A percentile compares a stretch with the other conserved stretches of the same genome.
Evolutionary conservation across 495 filamentous ascomycete genomes (phyloP).

Genomic region (Penicillium mononematosum): DNA sequence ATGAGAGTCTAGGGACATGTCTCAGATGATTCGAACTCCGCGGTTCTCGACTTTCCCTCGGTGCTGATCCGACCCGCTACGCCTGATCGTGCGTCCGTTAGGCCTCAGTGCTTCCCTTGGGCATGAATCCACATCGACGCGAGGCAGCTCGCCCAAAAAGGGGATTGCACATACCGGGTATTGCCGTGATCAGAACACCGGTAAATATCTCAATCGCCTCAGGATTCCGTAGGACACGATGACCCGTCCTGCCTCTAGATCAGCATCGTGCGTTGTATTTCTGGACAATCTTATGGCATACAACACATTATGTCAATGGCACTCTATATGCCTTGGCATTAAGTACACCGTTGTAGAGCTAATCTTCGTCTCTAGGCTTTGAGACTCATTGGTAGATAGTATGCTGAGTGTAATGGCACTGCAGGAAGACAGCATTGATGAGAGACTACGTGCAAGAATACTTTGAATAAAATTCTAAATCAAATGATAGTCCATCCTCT

Average conservation of each 20-base stretch:
- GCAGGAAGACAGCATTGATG: background rate
- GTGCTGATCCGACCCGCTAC: conserved; percentile 23
- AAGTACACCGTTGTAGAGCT: background rate
- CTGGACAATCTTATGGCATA: background rate
- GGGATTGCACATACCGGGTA: conserved; percentile 12
- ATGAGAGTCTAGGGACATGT: conserved; percentile 68
- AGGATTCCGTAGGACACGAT: background rate
- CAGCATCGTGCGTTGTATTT: background rate
- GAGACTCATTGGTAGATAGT: background rate
- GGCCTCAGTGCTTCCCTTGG: conserved; percentile 28
- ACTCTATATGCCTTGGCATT: background rate
- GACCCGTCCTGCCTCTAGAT: conserved; percentile 1
- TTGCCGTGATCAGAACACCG: conserved; percentile 4
- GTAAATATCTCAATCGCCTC: background rate
- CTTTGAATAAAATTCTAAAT: background rate
- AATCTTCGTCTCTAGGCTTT: background rate
- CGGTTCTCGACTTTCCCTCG: conserved; percentile 8
- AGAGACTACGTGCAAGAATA: background rate
- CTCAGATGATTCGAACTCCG: conserved; percentile 48
- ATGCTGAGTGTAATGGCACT: background rate
- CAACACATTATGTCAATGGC: background rate
- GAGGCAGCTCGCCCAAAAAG: conserved; percentile 20
- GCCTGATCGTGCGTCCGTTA: conserved; percentile 20
- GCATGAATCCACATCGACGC: conserved; percentile 21
- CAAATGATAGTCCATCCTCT: background rate